phyloP scores from a whole-genome alignment of 2,329 filamentous ascomycete genomes.

The Ophiostoma populinum region DNA sequence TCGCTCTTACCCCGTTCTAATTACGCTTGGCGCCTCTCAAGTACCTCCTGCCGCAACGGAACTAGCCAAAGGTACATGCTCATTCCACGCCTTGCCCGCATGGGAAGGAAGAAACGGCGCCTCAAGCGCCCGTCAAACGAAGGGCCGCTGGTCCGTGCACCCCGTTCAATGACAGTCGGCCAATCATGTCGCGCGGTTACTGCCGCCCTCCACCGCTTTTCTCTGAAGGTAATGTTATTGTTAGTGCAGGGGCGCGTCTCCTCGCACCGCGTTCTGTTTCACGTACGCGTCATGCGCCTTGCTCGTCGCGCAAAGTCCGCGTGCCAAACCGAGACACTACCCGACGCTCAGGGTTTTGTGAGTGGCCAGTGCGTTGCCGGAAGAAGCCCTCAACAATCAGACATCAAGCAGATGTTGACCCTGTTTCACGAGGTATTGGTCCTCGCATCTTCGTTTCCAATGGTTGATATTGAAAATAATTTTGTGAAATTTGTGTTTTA shows the following conservation, averaged over 20 bases:
- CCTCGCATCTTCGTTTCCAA: background rate
- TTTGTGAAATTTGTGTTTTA: background rate
- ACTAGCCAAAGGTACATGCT: slow-evolving; percentile 1
- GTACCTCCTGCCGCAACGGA: slow-evolving; percentile 1
- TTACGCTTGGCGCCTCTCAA: background rate
- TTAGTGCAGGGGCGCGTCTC: no score
- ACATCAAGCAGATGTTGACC: no score
- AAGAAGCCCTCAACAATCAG: no score
- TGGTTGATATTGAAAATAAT: background rate
- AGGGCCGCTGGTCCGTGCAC: slow-evolving; percentile 1
- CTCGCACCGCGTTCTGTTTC: no score
- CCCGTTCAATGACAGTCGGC: background rate
- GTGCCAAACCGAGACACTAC: no score
- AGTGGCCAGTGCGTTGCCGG: no score
- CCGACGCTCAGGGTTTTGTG: no score
- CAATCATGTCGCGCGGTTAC: background rate
- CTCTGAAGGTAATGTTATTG: no score
- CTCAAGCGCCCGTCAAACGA: slow-evolving; percentile 1
- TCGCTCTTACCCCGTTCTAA: background rate
- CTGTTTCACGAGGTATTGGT: no score
- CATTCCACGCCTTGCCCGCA: background rate
- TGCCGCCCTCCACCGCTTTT: slow-evolving; percentile 1
- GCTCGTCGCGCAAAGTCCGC: no score
- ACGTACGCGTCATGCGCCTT: no score
- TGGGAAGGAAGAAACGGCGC: background rate